A percentile compares a stretch with the other conserved stretches of the same genome.
phyloP scores from a whole-genome alignment of 495 filamentous ascomycete genomes.

The Penicillium cataractarum region DNA sequence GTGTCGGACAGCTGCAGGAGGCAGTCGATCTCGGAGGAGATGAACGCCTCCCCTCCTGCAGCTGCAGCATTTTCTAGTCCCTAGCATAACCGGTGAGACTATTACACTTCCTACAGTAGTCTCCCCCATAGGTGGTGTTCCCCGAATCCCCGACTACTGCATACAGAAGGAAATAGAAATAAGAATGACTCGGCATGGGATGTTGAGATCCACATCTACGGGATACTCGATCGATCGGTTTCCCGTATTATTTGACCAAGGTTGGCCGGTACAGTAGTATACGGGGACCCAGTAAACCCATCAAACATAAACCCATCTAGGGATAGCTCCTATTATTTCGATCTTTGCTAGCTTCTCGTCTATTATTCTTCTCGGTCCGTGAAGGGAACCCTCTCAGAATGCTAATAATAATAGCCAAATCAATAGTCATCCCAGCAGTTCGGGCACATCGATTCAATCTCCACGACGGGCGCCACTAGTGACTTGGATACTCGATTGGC shows the following conservation, averaged over 20 bases:
- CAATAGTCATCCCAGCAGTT: conserved; percentile 19
- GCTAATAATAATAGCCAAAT: conserved; percentile 10
- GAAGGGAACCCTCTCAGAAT: not conserved
- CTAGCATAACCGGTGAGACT: conserved; percentile 4
- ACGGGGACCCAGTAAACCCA: not conserved
- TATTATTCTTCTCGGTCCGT: not conserved
- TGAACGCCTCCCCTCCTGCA: not conserved
- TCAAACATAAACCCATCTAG: not conserved
- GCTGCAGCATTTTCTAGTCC: not conserved
- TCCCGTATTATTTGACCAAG: not conserved
- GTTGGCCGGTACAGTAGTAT: not conserved
- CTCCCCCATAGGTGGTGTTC: not conserved
- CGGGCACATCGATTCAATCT: conserved; percentile 19
- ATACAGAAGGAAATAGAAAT: not conserved
- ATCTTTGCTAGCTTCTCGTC: not conserved
- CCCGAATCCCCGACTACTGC: not conserved
- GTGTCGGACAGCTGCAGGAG: conserved; percentile 6
- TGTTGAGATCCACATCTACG: not conserved
- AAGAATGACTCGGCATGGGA: not conserved
- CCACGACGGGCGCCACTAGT: conserved; percentile 13
- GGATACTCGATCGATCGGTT: not conserved
- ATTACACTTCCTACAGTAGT: not conserved
- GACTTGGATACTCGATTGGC: conserved; percentile 3
- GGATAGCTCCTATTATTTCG: not conserved
- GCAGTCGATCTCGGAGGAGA: not conserved